Conservation (phyloP, 2,329 filamentous ascomycete species). For the Talaromyces piceae region DNA sequence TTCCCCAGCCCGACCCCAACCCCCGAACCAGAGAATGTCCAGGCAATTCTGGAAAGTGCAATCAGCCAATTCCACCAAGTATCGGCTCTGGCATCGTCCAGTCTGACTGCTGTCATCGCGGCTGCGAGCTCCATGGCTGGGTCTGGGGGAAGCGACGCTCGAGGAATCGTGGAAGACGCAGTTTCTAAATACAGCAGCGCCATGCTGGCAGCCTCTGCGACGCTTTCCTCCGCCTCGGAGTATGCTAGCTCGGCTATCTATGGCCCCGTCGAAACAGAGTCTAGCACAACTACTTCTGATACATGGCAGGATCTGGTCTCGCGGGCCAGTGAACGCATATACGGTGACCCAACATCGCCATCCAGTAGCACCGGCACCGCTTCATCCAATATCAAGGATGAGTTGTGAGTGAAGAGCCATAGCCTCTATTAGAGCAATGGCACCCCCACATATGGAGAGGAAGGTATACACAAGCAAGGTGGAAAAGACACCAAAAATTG, state of each 20-base stretch:
- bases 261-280: slow-evolving; percentile 11
- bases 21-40: slow-evolving; percentile 21
- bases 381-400: slow-evolving; percentile 44
- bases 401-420: slow-evolving; percentile 34
- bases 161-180: slow-evolving; percentile 36
- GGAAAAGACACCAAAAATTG: background rate
- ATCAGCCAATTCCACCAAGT: slow-evolving; percentile 30
- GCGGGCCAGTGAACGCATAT: slow-evolving; percentile 61
- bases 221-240: slow-evolving; percentile 30
- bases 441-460: too few species aligned
- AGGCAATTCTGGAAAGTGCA: slow-evolving; percentile 28
- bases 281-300: slow-evolving; percentile 39
- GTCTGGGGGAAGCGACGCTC: slow-evolving; percentile 26
- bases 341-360: slow-evolving; percentile 58
- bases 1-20: slow-evolving; percentile 52
- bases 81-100: slow-evolving; percentile 32
- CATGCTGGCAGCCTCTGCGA: slow-evolving; percentile 38
- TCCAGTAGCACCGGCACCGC: slow-evolving; percentile 40
- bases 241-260: slow-evolving; percentile 39
- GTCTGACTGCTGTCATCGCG: slow-evolving; percentile 32
- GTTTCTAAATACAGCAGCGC: slow-evolving; percentile 39
- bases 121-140: slow-evolving; percentile 34
- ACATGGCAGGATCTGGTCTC: slow-evolving; percentile 59
- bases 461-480: too few species aligned
- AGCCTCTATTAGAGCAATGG: background rate